Evolutionary conservation across 2,329 filamentous ascomycete genomes (phyloP).

Genomic region (Penicillium sp.): DNA sequence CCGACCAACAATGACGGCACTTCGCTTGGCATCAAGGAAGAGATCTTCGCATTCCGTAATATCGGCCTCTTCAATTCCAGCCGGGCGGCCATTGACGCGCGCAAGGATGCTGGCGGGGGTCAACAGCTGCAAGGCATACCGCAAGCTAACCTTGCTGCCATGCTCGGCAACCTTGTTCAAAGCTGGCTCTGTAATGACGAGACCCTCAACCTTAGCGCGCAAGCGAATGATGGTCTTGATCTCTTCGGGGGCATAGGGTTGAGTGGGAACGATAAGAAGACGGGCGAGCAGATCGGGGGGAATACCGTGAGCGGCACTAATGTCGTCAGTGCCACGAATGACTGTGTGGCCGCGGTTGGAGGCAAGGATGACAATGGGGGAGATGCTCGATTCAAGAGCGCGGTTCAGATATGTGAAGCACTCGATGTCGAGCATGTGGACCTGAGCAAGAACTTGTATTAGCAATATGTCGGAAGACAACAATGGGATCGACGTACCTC

Average conservation of each 20-base stretch:
- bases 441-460: conserved; percentile 53
- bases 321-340: conserved; percentile 78
- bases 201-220: conserved; percentile 77
- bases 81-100: conserved; percentile 74
- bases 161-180: conserved; percentile 84
- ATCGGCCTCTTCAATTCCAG: conserved; percentile 72
- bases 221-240: conserved; percentile 90
- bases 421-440: conserved; percentile 99
- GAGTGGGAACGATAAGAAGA: conserved; percentile 93
- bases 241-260: conserved; percentile 82
- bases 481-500: conserved; percentile 63
- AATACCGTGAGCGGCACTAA: conserved; percentile 87
- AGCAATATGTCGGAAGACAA: conserved; percentile 20
- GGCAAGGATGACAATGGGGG: conserved; percentile 94
- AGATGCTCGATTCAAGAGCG: conserved; percentile 91
- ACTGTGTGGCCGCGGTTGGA: conserved; percentile 94
- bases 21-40: conserved; percentile 79
- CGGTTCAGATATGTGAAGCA: conserved; percentile 99
- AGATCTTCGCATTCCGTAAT: conserved; percentile 80
- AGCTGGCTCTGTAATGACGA: conserved; percentile 77
- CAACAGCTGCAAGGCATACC: conserved; percentile 90
- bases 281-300: conserved; percentile 91
- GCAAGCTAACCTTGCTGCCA: conserved; percentile 83
- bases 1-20: conserved; percentile 69
- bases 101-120: conserved; percentile 89